These are phyloP conservation scores for Monosporascus sp. DNA, from an alignment of 2,329 filamentous ascomycete genomes.

Conservation along the genomic window DNA sequence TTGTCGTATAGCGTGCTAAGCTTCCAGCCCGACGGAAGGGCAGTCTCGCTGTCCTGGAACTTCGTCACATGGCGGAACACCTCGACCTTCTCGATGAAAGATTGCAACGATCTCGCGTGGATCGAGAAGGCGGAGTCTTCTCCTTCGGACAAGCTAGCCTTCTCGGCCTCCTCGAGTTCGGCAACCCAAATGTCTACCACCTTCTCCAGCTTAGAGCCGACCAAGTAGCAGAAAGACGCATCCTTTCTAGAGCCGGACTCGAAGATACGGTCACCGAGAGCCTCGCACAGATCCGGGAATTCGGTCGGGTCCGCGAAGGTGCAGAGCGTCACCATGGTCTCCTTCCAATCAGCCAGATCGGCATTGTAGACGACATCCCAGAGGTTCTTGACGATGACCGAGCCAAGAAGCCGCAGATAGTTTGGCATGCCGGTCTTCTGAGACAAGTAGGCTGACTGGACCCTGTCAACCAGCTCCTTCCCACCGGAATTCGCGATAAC, in stretches of 20 bases:
- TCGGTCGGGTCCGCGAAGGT: slow-evolving; percentile 89
- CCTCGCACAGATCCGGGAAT: slow-evolving; percentile 92
- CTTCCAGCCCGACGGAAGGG: slow-evolving; percentile 77
- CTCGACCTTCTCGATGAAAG: slow-evolving; percentile 97
- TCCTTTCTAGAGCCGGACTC: slow-evolving; percentile 78
- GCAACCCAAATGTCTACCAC: slow-evolving; percentile 91
- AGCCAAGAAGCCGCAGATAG: slow-evolving; percentile 84
- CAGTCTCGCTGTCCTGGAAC: slow-evolving; percentile 75
- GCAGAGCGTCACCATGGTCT: slow-evolving; percentile 91
- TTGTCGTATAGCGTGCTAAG: slow-evolving; percentile 84
- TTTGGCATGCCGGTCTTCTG: slow-evolving; percentile 79
- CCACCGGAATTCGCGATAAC: slow-evolving; percentile 97
- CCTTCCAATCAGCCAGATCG: slow-evolving; percentile 89
- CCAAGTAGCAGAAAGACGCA: slow-evolving; percentile 93
- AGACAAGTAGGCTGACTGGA: slow-evolving; percentile 84
- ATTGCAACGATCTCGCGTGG: slow-evolving; percentile 81
- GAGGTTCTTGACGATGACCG: slow-evolving; percentile 91
- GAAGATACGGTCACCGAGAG: slow-evolving; percentile 83
- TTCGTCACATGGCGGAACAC: slow-evolving; percentile 92
- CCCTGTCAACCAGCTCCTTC: slow-evolving; percentile 88
- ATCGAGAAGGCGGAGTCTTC: slow-evolving; percentile 84
- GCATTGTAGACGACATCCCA: slow-evolving; percentile 99
- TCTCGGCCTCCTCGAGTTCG: slow-evolving; percentile 81
- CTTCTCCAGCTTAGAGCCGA: slow-evolving; percentile 95
- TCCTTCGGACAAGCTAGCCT: slow-evolving; percentile 63